Base-by-base conservation (phyloP, 1,139 yeast species). In the Scheffersomyces quercinus region DNA sequence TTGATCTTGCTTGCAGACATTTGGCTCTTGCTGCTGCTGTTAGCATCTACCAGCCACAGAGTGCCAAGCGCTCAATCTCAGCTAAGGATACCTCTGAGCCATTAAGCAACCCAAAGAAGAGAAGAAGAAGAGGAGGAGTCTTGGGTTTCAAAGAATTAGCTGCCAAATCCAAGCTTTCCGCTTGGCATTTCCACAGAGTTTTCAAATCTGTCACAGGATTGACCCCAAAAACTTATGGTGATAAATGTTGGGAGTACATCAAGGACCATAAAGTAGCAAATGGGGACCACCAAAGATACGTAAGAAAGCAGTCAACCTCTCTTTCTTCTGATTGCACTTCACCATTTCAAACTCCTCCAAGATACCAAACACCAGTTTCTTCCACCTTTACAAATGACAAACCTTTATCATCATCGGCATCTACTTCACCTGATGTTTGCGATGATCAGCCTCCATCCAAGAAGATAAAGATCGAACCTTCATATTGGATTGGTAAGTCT, bases 121-220 rank as follows among this genome's bases (percentile, higher is more conserved):
- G 77, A 56, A 69, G 75, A 58, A 79, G 91, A 70, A 77, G 95
- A 60, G 96, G 96, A 20, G 96, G 96, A 32, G 90, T 88, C 10
- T 69, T 88, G 38, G 96, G 96, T 0, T 88, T 88, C 67, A 87
- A 88, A 63, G 96, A 88, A 62, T 74, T 88, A 59, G 96, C 96
- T 6, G 85, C 89, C 13, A 86, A 88, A 59, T 85, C 91, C 10
- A 87, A 85, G 52, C 75, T 88, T 46, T 81, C 88, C 20, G 95
- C 96, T n/a, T 88, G 96, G 96, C 96, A 88, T 66, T 88, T 88
- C 64, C 96, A 88, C 68, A 73, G 96, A 43, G 96, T 88, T 30
- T 88, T 88, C 70, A 85, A 89, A 63, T 80, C 85, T 35, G 89
- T 88, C 45, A 86, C 95, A 12, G 91, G 93, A 1, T 75, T 88